phyloP scores from a whole-genome alignment of 129 eudicot species.

The Gnaphalium uliginosum region DNA sequence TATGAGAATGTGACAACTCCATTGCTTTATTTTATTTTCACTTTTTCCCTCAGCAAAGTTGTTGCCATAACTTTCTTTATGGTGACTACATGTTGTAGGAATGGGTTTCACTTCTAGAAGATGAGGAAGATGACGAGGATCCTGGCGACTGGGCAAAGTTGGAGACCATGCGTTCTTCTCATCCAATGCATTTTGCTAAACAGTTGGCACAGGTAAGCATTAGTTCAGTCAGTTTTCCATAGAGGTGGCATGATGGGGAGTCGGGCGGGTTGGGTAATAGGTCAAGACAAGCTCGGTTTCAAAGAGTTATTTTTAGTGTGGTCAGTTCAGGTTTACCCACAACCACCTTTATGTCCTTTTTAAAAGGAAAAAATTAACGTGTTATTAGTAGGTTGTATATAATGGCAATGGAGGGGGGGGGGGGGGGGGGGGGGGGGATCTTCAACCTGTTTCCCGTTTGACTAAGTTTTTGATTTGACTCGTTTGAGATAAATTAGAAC shows the following conservation, averaged over 20 bases:
- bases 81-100: slow-evolving; percentile 51
- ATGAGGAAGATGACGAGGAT: slow-evolving; percentile 71
- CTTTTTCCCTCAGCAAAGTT: neutral
- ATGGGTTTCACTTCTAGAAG: slow-evolving; percentile 72
- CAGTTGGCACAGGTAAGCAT: slow-evolving; percentile 67
- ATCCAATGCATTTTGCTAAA: slow-evolving; percentile 91
- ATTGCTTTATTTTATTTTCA: slow-evolving; percentile 18
- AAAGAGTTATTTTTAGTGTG: neutral
- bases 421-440: neutral
- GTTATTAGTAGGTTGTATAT: neutral
- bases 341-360: neutral
- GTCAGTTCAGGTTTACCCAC: neutral
- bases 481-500: neutral
- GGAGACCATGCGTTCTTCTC: slow-evolving; percentile 95
- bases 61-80: slow-evolving; percentile 11
- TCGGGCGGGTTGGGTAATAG: neutral
- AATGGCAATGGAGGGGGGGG: neutral
- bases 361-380: neutral
- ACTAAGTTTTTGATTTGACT: too few relatives aligned
- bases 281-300: neutral
- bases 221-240: slow-evolving; percentile 15
- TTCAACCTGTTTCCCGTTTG: too few relatives aligned
- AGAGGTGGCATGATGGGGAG: neutral
- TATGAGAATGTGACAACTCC: slow-evolving; percentile 50
- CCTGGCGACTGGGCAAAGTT: slow-evolving; percentile 95